These are phyloP conservation scores for Talaromyces pinophilus DNA, from an alignment of 2,329 filamentous ascomycete species.

Conservation along the genomic window DNA sequence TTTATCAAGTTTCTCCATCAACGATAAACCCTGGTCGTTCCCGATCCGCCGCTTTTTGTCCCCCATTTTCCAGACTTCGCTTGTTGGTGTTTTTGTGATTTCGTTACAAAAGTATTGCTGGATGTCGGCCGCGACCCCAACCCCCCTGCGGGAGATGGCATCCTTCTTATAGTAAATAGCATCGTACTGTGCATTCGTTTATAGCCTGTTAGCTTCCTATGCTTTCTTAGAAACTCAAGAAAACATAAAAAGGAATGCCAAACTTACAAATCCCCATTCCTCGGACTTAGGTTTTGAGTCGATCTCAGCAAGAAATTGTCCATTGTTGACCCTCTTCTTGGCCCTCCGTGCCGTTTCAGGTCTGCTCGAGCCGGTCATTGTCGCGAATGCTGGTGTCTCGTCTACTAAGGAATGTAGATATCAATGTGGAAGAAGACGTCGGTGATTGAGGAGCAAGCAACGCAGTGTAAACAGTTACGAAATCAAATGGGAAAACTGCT, in stretches of 20 bases:
- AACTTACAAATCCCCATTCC: background rate
- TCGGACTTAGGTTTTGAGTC: background rate
- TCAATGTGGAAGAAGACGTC: background rate
- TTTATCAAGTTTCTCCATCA: conserved; percentile 10
- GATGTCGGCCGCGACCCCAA: background rate
- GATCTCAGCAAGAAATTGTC: background rate
- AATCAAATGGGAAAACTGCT: background rate
- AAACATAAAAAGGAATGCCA: background rate
- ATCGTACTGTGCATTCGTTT: background rate
- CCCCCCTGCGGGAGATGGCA: background rate
- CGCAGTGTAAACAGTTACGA: background rate
- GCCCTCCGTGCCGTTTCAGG: background rate
- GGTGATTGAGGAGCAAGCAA: background rate
- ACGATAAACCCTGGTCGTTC: background rate
- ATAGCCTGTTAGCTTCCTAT: background rate
- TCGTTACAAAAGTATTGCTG: conserved; percentile 1
- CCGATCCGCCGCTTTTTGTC: background rate
- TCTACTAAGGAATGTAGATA: background rate
- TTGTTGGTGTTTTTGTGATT: conserved; percentile 4
- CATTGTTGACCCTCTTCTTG: background rate
- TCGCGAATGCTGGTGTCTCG: background rate
- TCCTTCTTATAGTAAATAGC: background rate
- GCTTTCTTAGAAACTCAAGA: background rate
- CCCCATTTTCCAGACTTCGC: background rate
- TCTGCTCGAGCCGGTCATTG: background rate